These are phyloP conservation scores for Colletotrichum sp. DNA, from an alignment of 2,329 filamentous ascomycete genomes.

Conservation along the genomic window DNA sequence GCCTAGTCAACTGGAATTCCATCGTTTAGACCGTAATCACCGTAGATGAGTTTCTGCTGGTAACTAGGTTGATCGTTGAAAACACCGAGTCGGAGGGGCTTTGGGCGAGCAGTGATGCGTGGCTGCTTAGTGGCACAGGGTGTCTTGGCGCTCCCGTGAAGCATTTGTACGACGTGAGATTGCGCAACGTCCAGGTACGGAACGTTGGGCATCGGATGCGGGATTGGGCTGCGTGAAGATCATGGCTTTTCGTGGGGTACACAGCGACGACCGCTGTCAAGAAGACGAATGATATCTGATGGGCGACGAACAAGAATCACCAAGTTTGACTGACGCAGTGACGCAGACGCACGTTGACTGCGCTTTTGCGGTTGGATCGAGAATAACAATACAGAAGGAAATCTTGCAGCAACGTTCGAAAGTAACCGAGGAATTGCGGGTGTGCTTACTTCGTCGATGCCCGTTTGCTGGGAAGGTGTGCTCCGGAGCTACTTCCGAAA, in stretches of 20 bases:
- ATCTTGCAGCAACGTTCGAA: background rate
- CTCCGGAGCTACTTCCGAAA: background rate
- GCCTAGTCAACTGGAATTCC: background rate
- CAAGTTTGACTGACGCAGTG: background rate
- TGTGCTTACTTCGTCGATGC: background rate
- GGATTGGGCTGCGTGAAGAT: background rate
- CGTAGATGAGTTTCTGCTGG: background rate
- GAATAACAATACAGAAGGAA: background rate
- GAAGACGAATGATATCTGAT: background rate
- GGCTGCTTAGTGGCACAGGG: background rate
- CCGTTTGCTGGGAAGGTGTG: background rate
- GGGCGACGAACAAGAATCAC: background rate
- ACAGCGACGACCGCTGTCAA: background rate
- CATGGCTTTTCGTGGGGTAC: background rate
- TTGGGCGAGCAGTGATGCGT: background rate
- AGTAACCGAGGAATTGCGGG: background rate
- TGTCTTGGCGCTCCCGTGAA: background rate
- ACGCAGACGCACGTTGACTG: background rate
- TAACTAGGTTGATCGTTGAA: background rate
- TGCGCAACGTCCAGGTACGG: background rate
- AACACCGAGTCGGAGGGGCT: background rate
- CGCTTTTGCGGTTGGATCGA: background rate
- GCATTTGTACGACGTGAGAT: background rate
- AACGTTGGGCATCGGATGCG: background rate
- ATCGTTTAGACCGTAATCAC: background rate